Conservation (phyloP, 192 early-diverging fungal genomes). For the Coemansia sp. region DNA sequence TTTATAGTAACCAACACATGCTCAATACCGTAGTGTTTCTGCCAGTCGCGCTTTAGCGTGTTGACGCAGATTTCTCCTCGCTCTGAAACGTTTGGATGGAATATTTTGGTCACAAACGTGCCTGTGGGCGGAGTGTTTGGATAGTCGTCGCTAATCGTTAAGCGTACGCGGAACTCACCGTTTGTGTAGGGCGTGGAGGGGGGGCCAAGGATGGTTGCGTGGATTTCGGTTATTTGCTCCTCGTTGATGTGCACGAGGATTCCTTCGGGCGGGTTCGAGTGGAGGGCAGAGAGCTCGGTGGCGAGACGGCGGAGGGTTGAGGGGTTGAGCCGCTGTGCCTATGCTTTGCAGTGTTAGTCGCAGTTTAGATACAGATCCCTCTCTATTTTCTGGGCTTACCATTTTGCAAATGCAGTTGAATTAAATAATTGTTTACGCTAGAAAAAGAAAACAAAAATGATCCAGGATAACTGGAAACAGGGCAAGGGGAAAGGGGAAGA, state of each 20-base stretch:
- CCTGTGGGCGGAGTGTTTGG: constrained; percentile 84
- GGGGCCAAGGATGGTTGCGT: constrained; percentile 82
- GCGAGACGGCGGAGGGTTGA: constrained; percentile 54
- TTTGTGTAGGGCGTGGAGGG: constrained; percentile 83
- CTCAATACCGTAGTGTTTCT: constrained; percentile 73
- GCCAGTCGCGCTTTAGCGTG: constrained; percentile 97
- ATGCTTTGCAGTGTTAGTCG: neutral
- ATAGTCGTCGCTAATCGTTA: constrained; percentile 70
- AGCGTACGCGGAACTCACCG: constrained; percentile 71
- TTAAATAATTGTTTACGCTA: neutral
- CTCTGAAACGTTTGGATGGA: constrained; percentile 91
- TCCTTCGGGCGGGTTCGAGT: constrained; percentile 73
- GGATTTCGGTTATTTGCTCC: constrained; percentile 72
- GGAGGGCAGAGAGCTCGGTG: constrained; percentile 58
- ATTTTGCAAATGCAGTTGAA: neutral
- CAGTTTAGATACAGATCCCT: neutral
- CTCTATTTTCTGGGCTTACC: neutral
- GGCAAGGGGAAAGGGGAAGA: neutral
- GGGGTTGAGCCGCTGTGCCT: constrained; percentile 37
- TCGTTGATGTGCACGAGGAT: constrained; percentile 73
- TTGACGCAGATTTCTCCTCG: constrained; percentile 93
- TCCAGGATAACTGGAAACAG: neutral
- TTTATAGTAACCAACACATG: constrained; percentile 84
- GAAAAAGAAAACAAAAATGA: neutral
- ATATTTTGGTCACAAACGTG: constrained; percentile 90